Evolutionary conservation across 176 grass and related monocot species (phyloP), one percentile per base, ranked within the genome.

Genomic region (Raddia guianensis): DNA sequence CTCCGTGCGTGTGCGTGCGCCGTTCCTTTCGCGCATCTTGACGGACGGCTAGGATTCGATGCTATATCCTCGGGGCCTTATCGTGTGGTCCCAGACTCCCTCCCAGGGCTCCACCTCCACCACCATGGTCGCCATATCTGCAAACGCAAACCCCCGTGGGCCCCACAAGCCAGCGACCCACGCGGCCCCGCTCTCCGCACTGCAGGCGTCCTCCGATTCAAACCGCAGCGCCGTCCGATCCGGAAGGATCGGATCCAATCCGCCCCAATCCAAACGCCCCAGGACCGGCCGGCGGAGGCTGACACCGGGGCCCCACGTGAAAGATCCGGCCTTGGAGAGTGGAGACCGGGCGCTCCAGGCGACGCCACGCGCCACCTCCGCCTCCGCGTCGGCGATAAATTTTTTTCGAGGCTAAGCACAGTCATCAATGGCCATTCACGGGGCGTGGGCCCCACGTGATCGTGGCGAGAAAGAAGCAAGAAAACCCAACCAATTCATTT

Each of bases 371-470:
- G 7, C 11, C 58, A 21, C 19, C 3, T 15, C 2, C 27, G 11
- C 10, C 2, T 11, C 66, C 10, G 55, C 66, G 52, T 66, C 44
- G 63, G 70, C 54, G 40, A 74, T 60, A 57, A 27, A 64, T 27
- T 27, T 27, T 27, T 27, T 27, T 27, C 27, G 27, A n/a, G n/a
- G n/a, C n/a, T 40, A 54, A 74, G 75, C 80, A 59, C 80, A n/a
- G 69, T 15, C 70, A 84, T 76, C 87, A 84, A 76, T 57, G 70
- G 9, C 20, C 66, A 42, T 63, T 66, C 68, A 73, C 69, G 76
- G 49, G 76, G 2, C 0, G 58, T 18, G 77, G 86, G 75, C 10
- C 82, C 87, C 82, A 51, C 64, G 57, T 71, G 87, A 75, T 8
- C 52, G 49, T 19, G 53, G 27, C 37, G 61, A 19, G 10, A 12